Percentiles rank a stretch among this genome's conserved stretches.
Conservation (phyloP, 2,329 filamentous ascomycete species). For the Mycosphaerella sp. region DNA sequence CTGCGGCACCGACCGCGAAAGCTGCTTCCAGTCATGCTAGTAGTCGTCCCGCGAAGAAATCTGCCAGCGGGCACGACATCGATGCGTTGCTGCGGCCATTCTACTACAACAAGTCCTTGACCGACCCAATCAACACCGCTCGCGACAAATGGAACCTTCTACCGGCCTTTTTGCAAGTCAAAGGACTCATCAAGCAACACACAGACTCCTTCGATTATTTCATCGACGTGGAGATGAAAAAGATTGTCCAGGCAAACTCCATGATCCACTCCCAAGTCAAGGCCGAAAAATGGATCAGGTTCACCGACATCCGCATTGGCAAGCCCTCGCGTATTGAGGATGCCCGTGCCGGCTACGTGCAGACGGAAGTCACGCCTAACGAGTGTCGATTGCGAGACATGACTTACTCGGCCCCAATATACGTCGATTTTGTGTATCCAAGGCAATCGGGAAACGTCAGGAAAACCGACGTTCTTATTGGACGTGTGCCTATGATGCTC, state of each 20-base stretch:
- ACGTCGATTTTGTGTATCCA: conserved; percentile 86
- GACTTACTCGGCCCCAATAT: conserved; percentile 94
- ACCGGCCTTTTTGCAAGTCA: conserved; percentile 96
- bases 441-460: conserved; percentile 70
- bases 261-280: conserved; percentile 75
- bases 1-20: neutral
- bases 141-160: conserved; percentile 94
- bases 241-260: conserved; percentile 88
- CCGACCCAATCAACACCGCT: conserved; percentile 63
- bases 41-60: conserved; percentile 20
- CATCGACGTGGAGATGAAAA: conserved; percentile 91
- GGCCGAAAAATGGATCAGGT: conserved; percentile 77
- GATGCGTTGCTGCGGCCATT: conserved; percentile 62
- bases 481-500: conserved; percentile 92
- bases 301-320: conserved; percentile 72
- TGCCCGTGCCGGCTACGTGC: conserved; percentile 60
- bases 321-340: conserved; percentile 73
- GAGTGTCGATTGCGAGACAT: conserved; percentile 94
- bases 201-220: conserved; percentile 99
- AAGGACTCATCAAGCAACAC: conserved; percentile 93
- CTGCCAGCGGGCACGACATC: conserved; percentile 33
- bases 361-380: conserved; percentile 72
- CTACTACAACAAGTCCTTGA: conserved; percentile 61
- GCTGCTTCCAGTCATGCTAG: conserved; percentile 2
- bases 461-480: conserved; percentile 69